These are phyloP conservation scores for Ilyonectria mors-panacis DNA, from an alignment of 2,329 filamentous ascomycete genomes.

Conservation along the genomic window DNA sequence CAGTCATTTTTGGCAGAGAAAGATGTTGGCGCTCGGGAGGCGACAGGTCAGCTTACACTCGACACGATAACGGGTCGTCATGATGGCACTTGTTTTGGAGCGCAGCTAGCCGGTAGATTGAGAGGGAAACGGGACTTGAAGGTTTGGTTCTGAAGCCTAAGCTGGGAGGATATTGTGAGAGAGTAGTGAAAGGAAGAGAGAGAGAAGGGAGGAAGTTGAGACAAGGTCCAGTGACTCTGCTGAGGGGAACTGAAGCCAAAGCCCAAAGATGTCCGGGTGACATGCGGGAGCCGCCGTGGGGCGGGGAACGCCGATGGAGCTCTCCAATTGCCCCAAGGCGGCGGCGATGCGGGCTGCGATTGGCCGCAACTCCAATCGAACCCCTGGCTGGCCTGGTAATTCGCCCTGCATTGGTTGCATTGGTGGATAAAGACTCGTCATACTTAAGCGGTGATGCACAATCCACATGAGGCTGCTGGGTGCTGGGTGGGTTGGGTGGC, in stretches of 20 bases:
- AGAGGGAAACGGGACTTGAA: neutral
- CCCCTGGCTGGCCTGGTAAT: constrained; percentile 36
- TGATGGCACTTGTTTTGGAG: constrained; percentile 47
- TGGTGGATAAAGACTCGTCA: constrained; percentile 29
- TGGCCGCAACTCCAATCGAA: constrained; percentile 32
- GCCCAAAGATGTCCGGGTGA: constrained; percentile 33
- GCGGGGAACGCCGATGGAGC: constrained; percentile 43
- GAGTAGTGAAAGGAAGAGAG: constrained; percentile 3
- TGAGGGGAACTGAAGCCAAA: constrained; percentile 29
- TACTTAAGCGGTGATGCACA: constrained; percentile 22
- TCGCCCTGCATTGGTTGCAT: constrained; percentile 33
- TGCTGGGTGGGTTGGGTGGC: neutral
- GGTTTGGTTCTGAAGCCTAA: neutral
- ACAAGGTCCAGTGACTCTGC: constrained; percentile 37
- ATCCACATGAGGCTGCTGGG: constrained; percentile 21
- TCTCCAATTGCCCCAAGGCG: constrained; percentile 40
- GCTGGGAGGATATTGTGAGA: neutral
- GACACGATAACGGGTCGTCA: constrained; percentile 78
- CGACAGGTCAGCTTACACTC: constrained; percentile 72
- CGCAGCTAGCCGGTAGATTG: neutral
- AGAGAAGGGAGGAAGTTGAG: constrained; percentile 31
- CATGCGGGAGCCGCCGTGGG: constrained; percentile 44
- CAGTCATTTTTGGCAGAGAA: constrained; percentile 28
- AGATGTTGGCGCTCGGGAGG: constrained; percentile 13
- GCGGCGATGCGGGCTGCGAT: constrained; percentile 23